Base-by-base conservation (phyloP, 164 flowering plant genomes). In the Aristolochia contorta region DNA sequence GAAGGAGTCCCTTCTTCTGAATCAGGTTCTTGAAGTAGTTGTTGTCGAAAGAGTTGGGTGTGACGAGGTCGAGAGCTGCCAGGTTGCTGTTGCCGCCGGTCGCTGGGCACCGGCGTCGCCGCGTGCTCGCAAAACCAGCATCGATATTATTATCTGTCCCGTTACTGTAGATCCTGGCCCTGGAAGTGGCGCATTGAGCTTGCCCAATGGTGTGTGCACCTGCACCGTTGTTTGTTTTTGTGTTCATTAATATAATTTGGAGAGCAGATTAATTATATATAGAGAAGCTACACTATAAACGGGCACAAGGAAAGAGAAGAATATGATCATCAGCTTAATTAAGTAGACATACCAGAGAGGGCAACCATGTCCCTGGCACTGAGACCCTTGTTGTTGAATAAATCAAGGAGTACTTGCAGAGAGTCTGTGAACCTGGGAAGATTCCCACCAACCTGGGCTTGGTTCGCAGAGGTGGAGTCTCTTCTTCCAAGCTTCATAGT, bases 161-260 rank as follows among this genome's bases (percentile, higher is more conserved):
- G 4, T 79, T 76, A 2, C 77, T 74, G 68, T 76, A 78, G 47
- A 75, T 76, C n/a, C 75, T 65, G 45, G 27, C 21, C 54, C 74
- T 64, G 60, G 69, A 82, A 16, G 22, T 20, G 0, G 6, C 4
- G 27, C 82, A 82, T 23, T 58, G 71, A 0, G 79, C 66, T 20
- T 65, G 70, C 5, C 87, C 87, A 16, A 80, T 46, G 1, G 84
- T 77, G 55, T 82, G 87, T 2, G 82, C 58, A 12, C 81, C 80
- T 62, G 63, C 27, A 54, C 2, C 12, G 21, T n/a, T 25, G 21
- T 52, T 20, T n/a, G 24, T 16, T 16, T 56, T 14, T 10, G 18
- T 13, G 43, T n/a, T 56, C 1, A 6, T 13, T 15, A 27, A 23
- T 14, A 10, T 4, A n/a, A n/a, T n/a, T n/a, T n/a, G n/a, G n/a